phyloP scores from a whole-genome alignment of 805 yeast species.

The Lipomyces chichibuensis region DNA sequence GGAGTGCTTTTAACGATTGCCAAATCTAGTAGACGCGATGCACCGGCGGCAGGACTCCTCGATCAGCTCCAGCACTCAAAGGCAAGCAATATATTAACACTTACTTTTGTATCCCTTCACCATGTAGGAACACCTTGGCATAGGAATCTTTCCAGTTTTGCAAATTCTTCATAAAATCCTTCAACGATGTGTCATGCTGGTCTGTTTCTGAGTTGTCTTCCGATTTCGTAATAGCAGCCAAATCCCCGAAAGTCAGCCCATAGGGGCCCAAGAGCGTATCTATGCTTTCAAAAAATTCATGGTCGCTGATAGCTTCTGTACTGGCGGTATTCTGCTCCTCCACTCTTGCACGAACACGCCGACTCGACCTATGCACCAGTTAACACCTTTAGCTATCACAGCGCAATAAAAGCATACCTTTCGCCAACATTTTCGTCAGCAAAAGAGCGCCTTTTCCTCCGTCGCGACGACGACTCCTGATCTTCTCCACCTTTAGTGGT shows the following conservation, averaged over 20 bases:
- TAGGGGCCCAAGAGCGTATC: constrained; percentile 20
- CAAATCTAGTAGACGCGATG: constrained; percentile 22
- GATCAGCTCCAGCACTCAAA: neutral
- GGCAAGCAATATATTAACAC: neutral
- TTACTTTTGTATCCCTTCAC: constrained; percentile 31
- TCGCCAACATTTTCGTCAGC: constrained; percentile 22
- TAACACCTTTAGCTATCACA: neutral
- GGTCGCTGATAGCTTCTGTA: constrained; percentile 25
- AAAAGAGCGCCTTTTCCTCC: constrained; percentile 26
- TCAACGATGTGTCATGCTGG: constrained; percentile 12
- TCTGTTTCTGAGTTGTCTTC: constrained; percentile 1
- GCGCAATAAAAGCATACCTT: neutral
- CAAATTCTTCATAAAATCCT: constrained; percentile 20
- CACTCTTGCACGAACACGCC: constrained; percentile 40
- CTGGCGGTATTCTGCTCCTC: constrained; percentile 35
- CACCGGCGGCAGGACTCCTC: constrained; percentile 13
- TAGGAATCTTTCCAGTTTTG: constrained; percentile 21
- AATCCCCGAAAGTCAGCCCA: constrained; percentile 10
- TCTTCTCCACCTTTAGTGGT: constrained; percentile 2
- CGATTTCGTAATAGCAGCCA: constrained; percentile 8
- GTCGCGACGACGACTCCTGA: neutral
- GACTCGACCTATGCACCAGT: constrained; percentile 26
- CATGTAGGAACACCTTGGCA: constrained; percentile 19
- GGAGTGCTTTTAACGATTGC: constrained; percentile 15
- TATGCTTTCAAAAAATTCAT: constrained; percentile 21